Percentiles rank a stretch among this genome's conserved stretches.
phyloP scores from a whole-genome alignment of 2,329 filamentous ascomycete species.

The Beauveria sp. region DNA sequence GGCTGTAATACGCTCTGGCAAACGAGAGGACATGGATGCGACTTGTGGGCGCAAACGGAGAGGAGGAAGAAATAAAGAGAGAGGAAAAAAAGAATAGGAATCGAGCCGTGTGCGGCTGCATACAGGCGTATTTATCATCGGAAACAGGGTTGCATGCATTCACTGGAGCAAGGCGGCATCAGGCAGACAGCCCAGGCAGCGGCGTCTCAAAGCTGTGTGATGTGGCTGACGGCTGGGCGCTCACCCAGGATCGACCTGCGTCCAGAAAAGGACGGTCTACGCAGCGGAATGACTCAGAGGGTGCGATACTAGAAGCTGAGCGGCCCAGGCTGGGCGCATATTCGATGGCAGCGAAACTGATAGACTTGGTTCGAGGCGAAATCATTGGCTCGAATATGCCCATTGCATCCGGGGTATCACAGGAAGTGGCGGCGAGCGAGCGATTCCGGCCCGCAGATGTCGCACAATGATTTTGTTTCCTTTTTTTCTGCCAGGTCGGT shows the following conservation, averaged over 20 bases:
- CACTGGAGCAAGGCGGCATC: slow-evolving; percentile 6
- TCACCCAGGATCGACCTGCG: slow-evolving; percentile 2
- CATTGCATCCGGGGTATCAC: background rate
- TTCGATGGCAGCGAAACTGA: background rate
- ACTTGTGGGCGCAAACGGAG: background rate
- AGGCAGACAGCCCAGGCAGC: slow-evolving; percentile 9
- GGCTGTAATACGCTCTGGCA: background rate
- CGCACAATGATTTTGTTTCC: background rate
- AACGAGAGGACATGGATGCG: background rate
- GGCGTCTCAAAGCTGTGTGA: slow-evolving; percentile 2
- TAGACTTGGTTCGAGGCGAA: background rate
- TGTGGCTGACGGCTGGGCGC: slow-evolving; percentile 9
- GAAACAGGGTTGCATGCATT: slow-evolving; percentile 1
- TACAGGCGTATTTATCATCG: slow-evolving; percentile 5
- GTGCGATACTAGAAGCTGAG: background rate
- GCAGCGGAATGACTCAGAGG: slow-evolving; percentile 7
- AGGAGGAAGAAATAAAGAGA: background rate
- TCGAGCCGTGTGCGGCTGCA: background rate
- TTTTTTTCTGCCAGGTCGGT: background rate
- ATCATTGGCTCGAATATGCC: background rate
- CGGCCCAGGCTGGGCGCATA: background rate
- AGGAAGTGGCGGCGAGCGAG: background rate
- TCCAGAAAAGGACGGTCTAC: background rate
- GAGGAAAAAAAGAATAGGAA: background rate
- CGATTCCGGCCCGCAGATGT: background rate